Base-by-base conservation (phyloP, 768 basidiomycete genomes). In the Tulasnella sp. region DNA sequence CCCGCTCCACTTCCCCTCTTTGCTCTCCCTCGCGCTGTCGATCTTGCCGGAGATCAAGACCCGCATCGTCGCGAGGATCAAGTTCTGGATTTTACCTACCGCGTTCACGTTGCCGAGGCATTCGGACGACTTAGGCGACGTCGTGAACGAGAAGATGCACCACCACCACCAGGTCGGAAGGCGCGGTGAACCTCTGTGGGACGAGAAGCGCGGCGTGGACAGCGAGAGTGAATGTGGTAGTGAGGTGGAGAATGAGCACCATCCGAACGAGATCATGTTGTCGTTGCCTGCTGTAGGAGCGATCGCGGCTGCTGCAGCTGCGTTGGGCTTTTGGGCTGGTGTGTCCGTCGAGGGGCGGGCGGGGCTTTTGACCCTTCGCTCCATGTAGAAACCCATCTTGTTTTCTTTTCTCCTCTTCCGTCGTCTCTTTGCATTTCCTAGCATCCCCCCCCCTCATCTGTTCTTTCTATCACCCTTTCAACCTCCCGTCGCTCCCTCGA, bases 1-100 rank as follows among this genome's bases (percentile, higher is more conserved):
- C 71, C 71, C 71, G 32, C 35, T 65, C 62, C 71, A 72, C 29
- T 26, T 72, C 22, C 62, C 71, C 3, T 63, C 62, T 12, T 64
- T 72, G 5, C 35, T 71, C 1, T 64, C 71, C 19, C 19, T 72
- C 26, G 63, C 63, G 8, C 37, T 62, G 19, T 72, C 71, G 11
- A 72, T 65, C 63, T n/a, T 71, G 16, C 70, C 62, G 0, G 62
- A 65, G 26, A 62, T 72, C 40, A 22, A 44, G 16, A 69, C 41
- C 17, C 41, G 44, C 11, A 59, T 69, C 29, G 40, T 44, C 40
- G 39, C 68, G 2, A 39, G 41, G 40, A 69, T 69, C 47, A 29
- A 22, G 12, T 52, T 29, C 47, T 29, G 47, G 47, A 52, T 26
- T 6, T 52, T 29, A 52, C 47, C n/a, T 6, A 3, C 47, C 19